phyloP scores from a whole-genome alignment of 2,329 filamentous ascomycete genomes.

The Pezicula carpinea region DNA sequence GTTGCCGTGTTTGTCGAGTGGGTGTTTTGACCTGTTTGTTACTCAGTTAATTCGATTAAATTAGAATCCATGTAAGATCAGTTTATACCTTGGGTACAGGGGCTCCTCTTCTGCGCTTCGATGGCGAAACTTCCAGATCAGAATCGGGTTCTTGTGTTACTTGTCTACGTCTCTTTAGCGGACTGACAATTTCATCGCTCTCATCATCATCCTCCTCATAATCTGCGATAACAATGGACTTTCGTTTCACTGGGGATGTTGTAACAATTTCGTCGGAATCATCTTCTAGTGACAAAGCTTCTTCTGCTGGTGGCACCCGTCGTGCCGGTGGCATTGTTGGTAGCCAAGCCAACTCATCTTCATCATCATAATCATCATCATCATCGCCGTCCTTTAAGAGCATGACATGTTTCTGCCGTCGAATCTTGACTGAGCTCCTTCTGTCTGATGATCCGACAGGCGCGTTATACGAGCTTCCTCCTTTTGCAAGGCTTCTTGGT shows the following conservation, averaged over 20 bases:
- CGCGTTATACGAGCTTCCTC: neutral
- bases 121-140: constrained; percentile 8
- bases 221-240: constrained; percentile 1
- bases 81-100: no score
- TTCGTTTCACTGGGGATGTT: neutral
- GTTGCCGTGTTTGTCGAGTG: constrained; percentile 15
- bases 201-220: constrained; percentile 10
- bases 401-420: constrained; percentile 1
- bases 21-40: constrained; percentile 5
- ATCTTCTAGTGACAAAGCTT: neutral
- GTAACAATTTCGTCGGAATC: neutral
- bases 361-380: constrained; percentile 6
- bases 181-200: constrained; percentile 2
- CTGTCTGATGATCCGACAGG: constrained; percentile 2
- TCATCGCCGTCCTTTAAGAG: constrained; percentile 5
- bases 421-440: neutral
- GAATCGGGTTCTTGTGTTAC: constrained; percentile 4
- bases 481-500: constrained; percentile 1
- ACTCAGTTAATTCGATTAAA: constrained; percentile 1
- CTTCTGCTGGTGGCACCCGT: neutral
- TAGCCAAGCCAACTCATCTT: neutral
- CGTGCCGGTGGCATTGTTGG: neutral
- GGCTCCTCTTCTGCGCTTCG: constrained; percentile 10
- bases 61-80: neutral
- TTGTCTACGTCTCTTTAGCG: neutral